Conservation (phyloP, 352 stramenopile species). For the Pythium oligandrum region DNA sequence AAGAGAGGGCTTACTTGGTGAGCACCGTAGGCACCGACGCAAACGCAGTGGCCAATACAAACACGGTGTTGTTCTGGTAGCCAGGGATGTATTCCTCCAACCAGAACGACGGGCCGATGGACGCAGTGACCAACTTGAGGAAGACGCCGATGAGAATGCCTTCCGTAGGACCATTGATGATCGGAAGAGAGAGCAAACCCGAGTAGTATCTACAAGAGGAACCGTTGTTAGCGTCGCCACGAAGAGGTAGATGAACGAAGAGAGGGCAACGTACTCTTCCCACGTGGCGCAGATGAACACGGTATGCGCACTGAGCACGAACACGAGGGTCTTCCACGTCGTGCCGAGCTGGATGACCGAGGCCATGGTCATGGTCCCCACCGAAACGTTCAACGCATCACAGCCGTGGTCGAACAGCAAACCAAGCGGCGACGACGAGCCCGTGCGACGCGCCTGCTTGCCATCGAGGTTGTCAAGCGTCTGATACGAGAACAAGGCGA, state of each 20-base stretch:
- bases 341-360: constrained; percentile 70
- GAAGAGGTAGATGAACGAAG: neutral
- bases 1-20: constrained; percentile 58
- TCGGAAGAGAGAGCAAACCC: constrained; percentile 90
- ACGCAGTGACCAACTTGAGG: constrained; percentile 71
- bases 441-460: constrained; percentile 78
- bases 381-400: constrained; percentile 78
- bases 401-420: constrained; percentile 85
- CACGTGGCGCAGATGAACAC: constrained; percentile 87
- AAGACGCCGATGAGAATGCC: constrained; percentile 88
- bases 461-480: constrained; percentile 85
- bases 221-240: too few relatives aligned
- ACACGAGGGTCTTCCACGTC: constrained; percentile 73
- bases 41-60: constrained; percentile 60
- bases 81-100: constrained; percentile 49
- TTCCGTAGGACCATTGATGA: constrained; percentile 97
- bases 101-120: constrained; percentile 66
- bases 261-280: constrained; percentile 56
- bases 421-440: constrained; percentile 72
- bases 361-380: constrained; percentile 79
- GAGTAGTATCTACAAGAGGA: constrained; percentile 85
- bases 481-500: constrained; percentile 69
- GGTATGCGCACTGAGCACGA: constrained; percentile 71
- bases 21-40: constrained; percentile 57
- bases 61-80: constrained; percentile 80